These are phyloP conservation scores for Iris pallida DNA, from an alignment of 116 monocot genomes.

Conservation along the genomic window DNA sequence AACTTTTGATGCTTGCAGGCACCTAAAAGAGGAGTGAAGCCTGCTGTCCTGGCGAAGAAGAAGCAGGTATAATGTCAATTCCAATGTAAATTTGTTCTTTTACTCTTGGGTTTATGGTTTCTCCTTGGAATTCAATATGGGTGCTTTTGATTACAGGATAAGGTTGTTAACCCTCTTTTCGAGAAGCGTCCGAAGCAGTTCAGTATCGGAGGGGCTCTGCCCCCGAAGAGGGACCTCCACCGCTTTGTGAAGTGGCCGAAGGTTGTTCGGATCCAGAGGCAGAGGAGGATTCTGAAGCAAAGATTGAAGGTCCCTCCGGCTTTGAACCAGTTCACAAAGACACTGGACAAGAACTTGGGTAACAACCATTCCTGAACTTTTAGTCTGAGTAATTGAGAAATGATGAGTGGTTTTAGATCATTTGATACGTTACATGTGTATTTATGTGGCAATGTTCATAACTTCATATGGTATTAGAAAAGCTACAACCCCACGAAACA, in stretches of 20 bases:
- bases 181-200: conserved; percentile 57
- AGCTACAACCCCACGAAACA: too few species aligned
- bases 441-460: too few species aligned
- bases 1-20: conserved; percentile 6
- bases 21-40: conserved; percentile 33
- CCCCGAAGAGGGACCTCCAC: conserved; percentile 54
- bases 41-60: conserved; percentile 27
- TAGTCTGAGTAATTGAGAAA: too few species aligned
- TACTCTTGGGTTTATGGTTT: not conserved
- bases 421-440: not conserved
- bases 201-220: conserved; percentile 49
- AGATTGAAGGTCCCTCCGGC: conserved; percentile 81
- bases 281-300: conserved; percentile 83
- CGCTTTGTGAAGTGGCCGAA: conserved; percentile 73
- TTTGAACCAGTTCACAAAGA: conserved; percentile 80
- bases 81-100: not conserved
- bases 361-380: not conserved
- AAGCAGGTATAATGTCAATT: conserved; percentile 14
- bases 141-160: conserved; percentile 22
- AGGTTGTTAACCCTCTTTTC: conserved; percentile 35
- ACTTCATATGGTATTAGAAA: too few species aligned
- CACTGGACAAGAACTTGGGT: conserved; percentile 88
- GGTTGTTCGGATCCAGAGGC: conserved; percentile 81
- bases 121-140: not conserved
- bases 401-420: not conserved